Conservation (phyloP, 1,284 basidiomycete species). For the Apiotrichum gamsii region DNA sequence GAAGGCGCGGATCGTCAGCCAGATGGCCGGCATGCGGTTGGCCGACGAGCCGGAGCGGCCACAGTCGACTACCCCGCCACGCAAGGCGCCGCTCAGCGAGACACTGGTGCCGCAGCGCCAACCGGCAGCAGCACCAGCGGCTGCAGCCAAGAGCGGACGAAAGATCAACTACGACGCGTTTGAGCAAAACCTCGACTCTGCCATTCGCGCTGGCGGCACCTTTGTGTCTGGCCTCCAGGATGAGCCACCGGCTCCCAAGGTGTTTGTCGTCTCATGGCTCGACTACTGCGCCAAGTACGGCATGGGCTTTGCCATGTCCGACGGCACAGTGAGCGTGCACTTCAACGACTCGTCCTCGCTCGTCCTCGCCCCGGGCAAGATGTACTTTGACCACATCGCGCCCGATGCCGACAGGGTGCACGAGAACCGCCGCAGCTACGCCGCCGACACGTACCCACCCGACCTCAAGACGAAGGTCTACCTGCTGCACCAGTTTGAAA, state of each 20-base stretch:
- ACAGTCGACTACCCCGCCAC: neutral
- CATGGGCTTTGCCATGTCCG: slow-evolving; percentile 92
- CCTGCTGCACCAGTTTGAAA: slow-evolving; percentile 83
- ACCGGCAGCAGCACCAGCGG: neutral
- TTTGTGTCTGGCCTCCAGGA: neutral
- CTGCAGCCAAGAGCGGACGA: neutral
- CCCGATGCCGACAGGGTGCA: slow-evolving; percentile 24
- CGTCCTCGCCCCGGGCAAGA: slow-evolving; percentile 73
- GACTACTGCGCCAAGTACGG: slow-evolving; percentile 99
- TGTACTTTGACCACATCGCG: slow-evolving; percentile 79
- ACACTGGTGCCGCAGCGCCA: slow-evolving; percentile 3
- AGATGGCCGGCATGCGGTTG: slow-evolving; percentile 59
- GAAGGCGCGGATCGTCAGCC: slow-evolving; percentile 80
- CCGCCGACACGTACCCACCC: slow-evolving; percentile 31
- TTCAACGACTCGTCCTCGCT: slow-evolving; percentile 92
- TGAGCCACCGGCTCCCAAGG: slow-evolving; percentile 59
- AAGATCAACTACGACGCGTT: slow-evolving; percentile 23
- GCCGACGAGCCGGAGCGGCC: slow-evolving; percentile 2
- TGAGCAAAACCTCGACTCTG: slow-evolving; percentile 58
- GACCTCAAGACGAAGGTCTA: slow-evolving; percentile 82
- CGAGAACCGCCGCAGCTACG: slow-evolving; percentile 40
- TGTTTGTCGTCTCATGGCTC: slow-evolving; percentile 95
- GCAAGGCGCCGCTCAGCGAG: slow-evolving; percentile 3
- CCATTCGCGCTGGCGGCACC: slow-evolving; percentile 1
- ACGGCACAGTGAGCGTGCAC: slow-evolving; percentile 88